A percentile compares a stretch with the other conserved stretches of the same genome.
These are phyloP conservation scores for Aspergillus coremiiformis DNA, from an alignment of 495 filamentous ascomycete species.

Conservation along the genomic window DNA sequence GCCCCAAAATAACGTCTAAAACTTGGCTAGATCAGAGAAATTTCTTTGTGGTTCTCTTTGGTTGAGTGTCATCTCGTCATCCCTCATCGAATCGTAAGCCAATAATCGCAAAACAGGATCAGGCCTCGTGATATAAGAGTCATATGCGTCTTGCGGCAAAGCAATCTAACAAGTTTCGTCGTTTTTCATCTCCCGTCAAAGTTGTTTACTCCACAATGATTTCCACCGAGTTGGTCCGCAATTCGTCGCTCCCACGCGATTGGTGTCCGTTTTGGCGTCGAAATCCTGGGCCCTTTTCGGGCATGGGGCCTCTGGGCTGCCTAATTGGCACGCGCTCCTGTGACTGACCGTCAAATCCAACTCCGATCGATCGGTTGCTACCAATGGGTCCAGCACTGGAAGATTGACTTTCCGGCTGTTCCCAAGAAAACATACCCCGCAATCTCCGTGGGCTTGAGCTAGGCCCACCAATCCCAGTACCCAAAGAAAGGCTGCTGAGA, in stretches of 20 bases:
- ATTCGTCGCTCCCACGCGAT: slow-evolving; percentile 71
- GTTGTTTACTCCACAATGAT: slow-evolving; percentile 49
- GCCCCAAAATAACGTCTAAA: slow-evolving; percentile 46
- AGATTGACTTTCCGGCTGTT: slow-evolving; percentile 47
- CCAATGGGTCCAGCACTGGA: slow-evolving; percentile 68
- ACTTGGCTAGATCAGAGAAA: slow-evolving; percentile 43
- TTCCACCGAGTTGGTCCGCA: slow-evolving; percentile 50
- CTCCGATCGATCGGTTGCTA: slow-evolving; percentile 70
- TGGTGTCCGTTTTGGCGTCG: slow-evolving; percentile 74
- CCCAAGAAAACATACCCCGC: slow-evolving; percentile 60
- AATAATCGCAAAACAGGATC: slow-evolving; percentile 37
- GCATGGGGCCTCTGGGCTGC: slow-evolving; percentile 72
- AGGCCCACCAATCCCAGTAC: slow-evolving; percentile 51
- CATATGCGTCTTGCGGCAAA: slow-evolving; percentile 43
- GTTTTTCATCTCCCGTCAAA: slow-evolving; percentile 24
- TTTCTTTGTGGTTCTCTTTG: slow-evolving; percentile 36
- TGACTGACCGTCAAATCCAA: slow-evolving; percentile 54
- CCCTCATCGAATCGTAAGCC: slow-evolving; percentile 51
- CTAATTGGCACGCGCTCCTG: slow-evolving; percentile 66
- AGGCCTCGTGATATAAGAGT: slow-evolving; percentile 43
- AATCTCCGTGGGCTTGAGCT: slow-evolving; percentile 53
- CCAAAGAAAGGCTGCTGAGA: slow-evolving; percentile 55
- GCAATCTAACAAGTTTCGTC: slow-evolving; percentile 35
- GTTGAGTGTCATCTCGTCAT: slow-evolving; percentile 47
- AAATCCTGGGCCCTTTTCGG: slow-evolving; percentile 73